These are phyloP conservation scores for Eurotiales sp. DNA, from an alignment of 2,329 filamentous ascomycete genomes.

Conservation along the genomic window DNA sequence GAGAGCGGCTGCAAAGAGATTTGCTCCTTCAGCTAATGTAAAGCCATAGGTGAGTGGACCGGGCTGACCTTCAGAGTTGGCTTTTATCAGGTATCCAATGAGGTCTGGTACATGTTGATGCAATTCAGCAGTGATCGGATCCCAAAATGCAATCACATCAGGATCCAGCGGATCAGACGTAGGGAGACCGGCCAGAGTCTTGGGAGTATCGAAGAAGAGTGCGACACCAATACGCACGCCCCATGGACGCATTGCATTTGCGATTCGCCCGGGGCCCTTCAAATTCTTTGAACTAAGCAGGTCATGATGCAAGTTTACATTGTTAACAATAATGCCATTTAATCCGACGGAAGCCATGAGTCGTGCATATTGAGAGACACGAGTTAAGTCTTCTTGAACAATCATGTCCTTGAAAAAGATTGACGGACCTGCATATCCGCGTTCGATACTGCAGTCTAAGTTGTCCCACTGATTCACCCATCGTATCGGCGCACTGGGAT, in stretches of 20 bases:
- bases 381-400: slow-evolving; percentile 57
- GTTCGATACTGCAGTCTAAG: slow-evolving; percentile 62
- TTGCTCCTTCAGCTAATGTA: slow-evolving; percentile 64
- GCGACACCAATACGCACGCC: slow-evolving; percentile 64
- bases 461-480: slow-evolving; percentile 76
- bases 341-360: slow-evolving; percentile 63
- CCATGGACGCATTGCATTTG: slow-evolving; percentile 63
- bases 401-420: slow-evolving; percentile 62
- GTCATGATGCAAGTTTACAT: slow-evolving; percentile 65
- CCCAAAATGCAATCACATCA: slow-evolving; percentile 61
- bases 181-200: slow-evolving; percentile 51
- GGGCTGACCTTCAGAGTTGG: slow-evolving; percentile 66
- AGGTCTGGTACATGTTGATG: slow-evolving; percentile 63
- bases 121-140: slow-evolving; percentile 55
- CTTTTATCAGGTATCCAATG: slow-evolving; percentile 67
- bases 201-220: slow-evolving; percentile 65
- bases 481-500: slow-evolving; percentile 59
- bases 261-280: slow-evolving; percentile 58
- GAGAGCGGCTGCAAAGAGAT: slow-evolving; percentile 61
- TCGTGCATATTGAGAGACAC: slow-evolving; percentile 61
- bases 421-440: slow-evolving; percentile 64
- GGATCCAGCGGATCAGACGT: slow-evolving; percentile 65
- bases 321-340: slow-evolving; percentile 66
- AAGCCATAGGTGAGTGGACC: slow-evolving; percentile 67
- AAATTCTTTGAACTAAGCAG: slow-evolving; percentile 57